phyloP scores from a whole-genome alignment of 2,329 filamentous ascomycete genomes.

The Coniochaeta sp. region DNA sequence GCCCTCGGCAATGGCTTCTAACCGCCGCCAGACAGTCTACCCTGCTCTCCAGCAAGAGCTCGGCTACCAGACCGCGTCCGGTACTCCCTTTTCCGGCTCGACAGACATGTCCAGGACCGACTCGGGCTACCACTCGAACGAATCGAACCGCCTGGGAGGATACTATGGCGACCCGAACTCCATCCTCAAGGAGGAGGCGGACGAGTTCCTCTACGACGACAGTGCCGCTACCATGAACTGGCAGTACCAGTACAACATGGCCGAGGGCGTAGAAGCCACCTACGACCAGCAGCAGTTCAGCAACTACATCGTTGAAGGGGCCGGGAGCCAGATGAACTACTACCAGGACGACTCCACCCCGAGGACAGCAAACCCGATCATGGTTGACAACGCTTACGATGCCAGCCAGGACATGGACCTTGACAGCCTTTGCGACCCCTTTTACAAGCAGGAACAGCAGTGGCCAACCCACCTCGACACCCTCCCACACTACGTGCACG shows the following conservation, averaged over 20 bases:
- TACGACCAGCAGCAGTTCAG: neutral
- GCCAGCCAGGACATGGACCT: neutral
- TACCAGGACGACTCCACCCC: neutral
- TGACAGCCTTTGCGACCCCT: neutral
- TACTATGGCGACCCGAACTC: neutral
- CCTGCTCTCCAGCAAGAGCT: neutral
- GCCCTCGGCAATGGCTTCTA: neutral
- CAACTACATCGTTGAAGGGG: neutral
- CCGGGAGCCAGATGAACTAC: neutral
- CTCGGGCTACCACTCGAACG: neutral
- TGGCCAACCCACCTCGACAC: neutral
- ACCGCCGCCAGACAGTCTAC: neutral
- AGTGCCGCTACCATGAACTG: neutral
- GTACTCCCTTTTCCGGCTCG: neutral
- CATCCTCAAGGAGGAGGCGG: neutral
- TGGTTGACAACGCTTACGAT: neutral
- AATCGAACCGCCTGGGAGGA: neutral
- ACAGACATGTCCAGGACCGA: neutral
- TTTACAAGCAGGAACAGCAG: neutral
- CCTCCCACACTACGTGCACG: neutral
- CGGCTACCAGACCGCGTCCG: neutral
- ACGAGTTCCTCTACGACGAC: neutral
- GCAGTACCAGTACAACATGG: neutral
- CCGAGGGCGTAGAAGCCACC: neutral
- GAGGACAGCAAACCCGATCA: neutral